Conservation (phyloP, 768 basidiomycete species). For the Terana coerulea region DNA sequence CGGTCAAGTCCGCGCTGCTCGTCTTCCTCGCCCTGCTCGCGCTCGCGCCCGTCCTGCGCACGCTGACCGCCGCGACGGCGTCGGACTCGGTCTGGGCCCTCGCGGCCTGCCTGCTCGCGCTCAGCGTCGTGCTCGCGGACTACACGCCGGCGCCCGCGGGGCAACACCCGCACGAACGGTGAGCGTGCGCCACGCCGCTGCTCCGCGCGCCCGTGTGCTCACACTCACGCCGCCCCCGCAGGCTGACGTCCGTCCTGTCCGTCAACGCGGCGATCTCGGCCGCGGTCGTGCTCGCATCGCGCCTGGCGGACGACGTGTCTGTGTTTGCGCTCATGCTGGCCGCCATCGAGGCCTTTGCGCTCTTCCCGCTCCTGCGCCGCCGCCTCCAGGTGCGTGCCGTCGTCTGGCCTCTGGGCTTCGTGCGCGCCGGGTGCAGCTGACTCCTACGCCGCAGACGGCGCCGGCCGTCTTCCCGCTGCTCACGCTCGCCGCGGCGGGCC, state of each 20-base stretch:
- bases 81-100: conserved; percentile 97
- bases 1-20: conserved; percentile 76
- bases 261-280: conserved; percentile 92
- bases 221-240: conserved; percentile 26
- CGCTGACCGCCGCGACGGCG: conserved; percentile 91
- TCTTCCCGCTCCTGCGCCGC: conserved; percentile 76
- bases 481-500: conserved; percentile 48
- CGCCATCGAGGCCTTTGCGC: conserved; percentile 78
- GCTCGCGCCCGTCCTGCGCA: conserved; percentile 86
- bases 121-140: conserved; percentile 83
- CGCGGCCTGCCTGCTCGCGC: conserved; percentile 75
- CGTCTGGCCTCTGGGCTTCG: background rate
- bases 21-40: conserved; percentile 88
- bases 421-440: background rate
- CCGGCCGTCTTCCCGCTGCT: conserved; percentile 41
- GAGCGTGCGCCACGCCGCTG: too few relatives aligned
- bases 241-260: conserved; percentile 78
- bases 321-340: conserved; percentile 89
- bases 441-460: conserved; percentile 1
- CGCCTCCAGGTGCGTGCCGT: conserved; percentile 58
- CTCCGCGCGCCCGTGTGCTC: conserved; percentile 4
- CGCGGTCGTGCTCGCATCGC: conserved; percentile 89
- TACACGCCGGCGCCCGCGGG: conserved; percentile 52
- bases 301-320: conserved; percentile 74
- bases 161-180: conserved; percentile 57